phyloP scores from a whole-genome alignment of 139 green algal genomes.

The Zygnema cylindricum region DNA sequence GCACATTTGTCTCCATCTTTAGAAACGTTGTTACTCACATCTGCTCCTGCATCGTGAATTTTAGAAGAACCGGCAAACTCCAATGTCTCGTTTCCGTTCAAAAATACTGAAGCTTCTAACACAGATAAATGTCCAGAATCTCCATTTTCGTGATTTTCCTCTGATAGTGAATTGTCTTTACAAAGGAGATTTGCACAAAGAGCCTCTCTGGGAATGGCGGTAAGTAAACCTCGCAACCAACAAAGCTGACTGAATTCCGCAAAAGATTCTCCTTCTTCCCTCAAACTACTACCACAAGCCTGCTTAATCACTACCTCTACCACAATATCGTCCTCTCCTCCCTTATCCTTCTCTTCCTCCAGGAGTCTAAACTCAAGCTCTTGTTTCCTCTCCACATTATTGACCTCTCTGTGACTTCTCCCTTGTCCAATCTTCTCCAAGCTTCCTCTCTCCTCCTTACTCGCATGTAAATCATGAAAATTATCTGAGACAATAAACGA shows the following conservation, averaged over 20 bases:
- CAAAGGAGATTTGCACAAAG: conserved; percentile 45
- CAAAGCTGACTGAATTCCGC: conserved; percentile 52
- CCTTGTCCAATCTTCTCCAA: conserved; percentile 22
- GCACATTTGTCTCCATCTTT: not conserved
- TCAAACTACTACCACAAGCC: not conserved
- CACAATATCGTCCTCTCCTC: not conserved
- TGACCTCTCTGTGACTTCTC: conserved; percentile 42
- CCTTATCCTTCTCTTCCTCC: not conserved
- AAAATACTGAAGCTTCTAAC: not conserved
- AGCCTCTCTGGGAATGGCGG: conserved; percentile 31
- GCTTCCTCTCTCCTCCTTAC: conserved; percentile 16
- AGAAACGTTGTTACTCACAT: not conserved
- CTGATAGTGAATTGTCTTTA: not conserved
- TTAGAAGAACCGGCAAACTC: not conserved
- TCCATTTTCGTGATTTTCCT: not conserved
- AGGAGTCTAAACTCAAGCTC: not conserved
- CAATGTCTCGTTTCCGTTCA: not conserved
- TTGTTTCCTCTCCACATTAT: not conserved
- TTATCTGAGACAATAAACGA: too few relatives aligned
- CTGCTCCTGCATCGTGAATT: not conserved
- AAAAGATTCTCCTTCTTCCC: not conserved
- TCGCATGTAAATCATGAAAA: too few relatives aligned
- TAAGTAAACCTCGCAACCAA: conserved; percentile 52
- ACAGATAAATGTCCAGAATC: too few relatives aligned
- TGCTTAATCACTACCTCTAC: conserved; percentile 4